Conservation (phyloP, 306 rosid species). For the Lithocarpus polystachyus region DNA sequence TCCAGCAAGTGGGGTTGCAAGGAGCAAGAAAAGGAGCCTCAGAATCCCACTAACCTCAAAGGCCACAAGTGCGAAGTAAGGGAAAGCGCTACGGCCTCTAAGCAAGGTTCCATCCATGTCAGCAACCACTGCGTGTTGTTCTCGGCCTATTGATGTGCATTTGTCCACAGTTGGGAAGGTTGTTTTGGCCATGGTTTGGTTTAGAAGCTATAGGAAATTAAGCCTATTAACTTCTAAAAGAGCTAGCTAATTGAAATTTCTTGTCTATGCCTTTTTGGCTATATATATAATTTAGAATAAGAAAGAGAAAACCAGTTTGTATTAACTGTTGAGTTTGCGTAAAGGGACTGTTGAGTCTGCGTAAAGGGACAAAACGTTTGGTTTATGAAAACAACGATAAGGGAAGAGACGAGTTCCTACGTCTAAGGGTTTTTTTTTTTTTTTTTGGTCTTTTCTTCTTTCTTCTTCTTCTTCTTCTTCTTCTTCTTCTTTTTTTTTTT, state of each 20-base stretch:
- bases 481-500: no score
- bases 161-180: conserved; percentile 50
- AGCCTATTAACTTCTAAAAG: neutral
- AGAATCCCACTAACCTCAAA: conserved; percentile 75
- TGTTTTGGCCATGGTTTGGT: neutral
- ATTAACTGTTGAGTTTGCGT: no score
- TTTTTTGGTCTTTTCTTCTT: no score
- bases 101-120: conserved; percentile 92
- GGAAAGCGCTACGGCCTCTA: conserved; percentile 72
- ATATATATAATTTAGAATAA: neutral
- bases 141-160: conserved; percentile 59
- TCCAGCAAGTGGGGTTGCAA: conserved; percentile 65
- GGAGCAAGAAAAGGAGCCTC: conserved; percentile 56
- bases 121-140: conserved; percentile 68
- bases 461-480: no score
- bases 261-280: neutral
- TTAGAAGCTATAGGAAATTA: neutral
- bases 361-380: no score
- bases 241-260: neutral
- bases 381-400: no score
- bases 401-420: no score
- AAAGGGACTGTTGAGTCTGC: no score
- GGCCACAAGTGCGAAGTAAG: conserved; percentile 74
- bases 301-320: neutral
- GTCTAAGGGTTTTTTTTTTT: no score